phyloP scores from a whole-genome alignment of 495 filamentous ascomycete genomes.

The Penicillium crystallinum region DNA sequence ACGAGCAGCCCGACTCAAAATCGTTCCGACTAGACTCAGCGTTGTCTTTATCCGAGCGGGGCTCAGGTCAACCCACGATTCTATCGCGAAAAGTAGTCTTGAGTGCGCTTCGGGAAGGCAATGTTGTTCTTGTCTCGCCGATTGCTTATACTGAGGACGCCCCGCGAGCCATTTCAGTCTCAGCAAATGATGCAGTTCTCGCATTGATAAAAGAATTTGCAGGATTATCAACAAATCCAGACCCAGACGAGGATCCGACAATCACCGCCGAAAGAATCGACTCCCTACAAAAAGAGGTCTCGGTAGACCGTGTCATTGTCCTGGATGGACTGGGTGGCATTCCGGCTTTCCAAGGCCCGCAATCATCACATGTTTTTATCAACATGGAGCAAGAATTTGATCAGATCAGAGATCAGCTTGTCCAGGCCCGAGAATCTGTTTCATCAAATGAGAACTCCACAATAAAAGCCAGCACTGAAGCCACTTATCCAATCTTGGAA shows the following conservation, averaged over 20 bases:
- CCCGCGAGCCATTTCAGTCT: constrained; percentile 49
- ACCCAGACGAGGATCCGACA: constrained; percentile 44
- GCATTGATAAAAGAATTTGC: constrained; percentile 70
- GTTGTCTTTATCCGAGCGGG: constrained; percentile 40
- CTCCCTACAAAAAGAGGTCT: constrained; percentile 49
- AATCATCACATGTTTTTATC: constrained; percentile 80
- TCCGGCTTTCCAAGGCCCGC: constrained; percentile 60
- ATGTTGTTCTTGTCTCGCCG: constrained; percentile 72
- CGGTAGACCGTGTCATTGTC: constrained; percentile 81
- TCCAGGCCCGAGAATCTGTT: constrained; percentile 15
- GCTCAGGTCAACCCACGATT: constrained; percentile 36
- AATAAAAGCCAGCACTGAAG: neutral
- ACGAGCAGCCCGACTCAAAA: constrained; percentile 56
- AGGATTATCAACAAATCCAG: constrained; percentile 40
- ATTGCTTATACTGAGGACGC: constrained; percentile 61
- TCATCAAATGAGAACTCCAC: constrained; percentile 3
- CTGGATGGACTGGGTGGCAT: constrained; percentile 87
- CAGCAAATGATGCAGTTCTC: constrained; percentile 63
- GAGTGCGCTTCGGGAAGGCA: constrained; percentile 63
- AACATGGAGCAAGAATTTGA: constrained; percentile 90
- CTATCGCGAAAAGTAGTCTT: constrained; percentile 57
- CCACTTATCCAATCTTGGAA: constrained; percentile 18
- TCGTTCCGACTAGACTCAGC: constrained; percentile 66
- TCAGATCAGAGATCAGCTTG: constrained; percentile 58
- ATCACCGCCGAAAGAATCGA: constrained; percentile 40